These are phyloP conservation scores for Candida germanica DNA, from an alignment of 805 yeast genomes.

Conservation along the genomic window DNA sequence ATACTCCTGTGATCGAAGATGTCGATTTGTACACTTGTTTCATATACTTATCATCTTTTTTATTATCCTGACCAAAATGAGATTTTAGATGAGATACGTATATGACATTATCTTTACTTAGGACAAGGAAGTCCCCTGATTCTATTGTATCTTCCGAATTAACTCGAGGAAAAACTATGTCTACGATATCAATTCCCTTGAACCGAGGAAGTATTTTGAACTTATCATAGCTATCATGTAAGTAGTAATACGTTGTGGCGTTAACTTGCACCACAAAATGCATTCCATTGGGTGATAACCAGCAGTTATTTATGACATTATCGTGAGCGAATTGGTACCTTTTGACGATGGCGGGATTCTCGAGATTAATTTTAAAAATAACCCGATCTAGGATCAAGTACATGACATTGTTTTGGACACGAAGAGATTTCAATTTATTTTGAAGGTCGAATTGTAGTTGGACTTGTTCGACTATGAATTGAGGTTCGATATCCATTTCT, in stretches of 20 bases:
- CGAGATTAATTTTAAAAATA: conserved; percentile 31
- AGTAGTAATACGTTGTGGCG: conserved; percentile 23
- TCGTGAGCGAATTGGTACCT: conserved; percentile 20
- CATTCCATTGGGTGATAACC: conserved; percentile 39
- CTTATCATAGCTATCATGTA: conserved; percentile 27
- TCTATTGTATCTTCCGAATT: conserved; percentile 2
- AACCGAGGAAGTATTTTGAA: conserved; percentile 33
- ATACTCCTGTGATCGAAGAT: neutral
- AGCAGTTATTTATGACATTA: conserved; percentile 22
- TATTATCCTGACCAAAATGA: conserved; percentile 26
- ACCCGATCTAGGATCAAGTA: conserved; percentile 20
- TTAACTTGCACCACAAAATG: conserved; percentile 31
- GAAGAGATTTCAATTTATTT: conserved; percentile 20
- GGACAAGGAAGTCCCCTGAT: conserved; percentile 30
- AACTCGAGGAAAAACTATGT: conserved; percentile 16
- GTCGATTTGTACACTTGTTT: conserved; percentile 21
- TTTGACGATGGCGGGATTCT: conserved; percentile 32
- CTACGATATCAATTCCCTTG: conserved; percentile 25
- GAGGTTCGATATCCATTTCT: conserved; percentile 17
- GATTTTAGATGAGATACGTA: conserved; percentile 25
- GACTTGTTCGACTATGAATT: conserved; percentile 33
- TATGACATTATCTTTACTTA: conserved; percentile 28
- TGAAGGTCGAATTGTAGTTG: conserved; percentile 37
- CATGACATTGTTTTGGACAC: conserved; percentile 36
- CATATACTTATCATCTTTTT: conserved; percentile 35